Evolutionary conservation across 345 rosid genomes (phyloP).

Genomic region (Alliaria petiolata): DNA sequence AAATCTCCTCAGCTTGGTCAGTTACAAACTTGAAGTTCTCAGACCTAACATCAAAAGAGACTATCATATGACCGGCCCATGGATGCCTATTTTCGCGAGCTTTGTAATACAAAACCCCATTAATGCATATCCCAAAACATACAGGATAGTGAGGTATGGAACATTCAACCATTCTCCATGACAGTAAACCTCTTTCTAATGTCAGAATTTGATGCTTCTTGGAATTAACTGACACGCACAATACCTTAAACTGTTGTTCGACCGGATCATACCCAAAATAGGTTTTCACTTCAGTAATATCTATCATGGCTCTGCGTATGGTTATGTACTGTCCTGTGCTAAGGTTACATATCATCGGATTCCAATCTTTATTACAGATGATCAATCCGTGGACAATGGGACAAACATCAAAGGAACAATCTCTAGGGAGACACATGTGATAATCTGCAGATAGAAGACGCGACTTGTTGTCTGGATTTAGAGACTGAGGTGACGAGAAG

Average conservation of each 20-base stretch:
- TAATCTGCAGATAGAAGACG: background rate
- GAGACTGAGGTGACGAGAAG: background rate
- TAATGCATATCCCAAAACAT: background rate
- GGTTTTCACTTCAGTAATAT: background rate
- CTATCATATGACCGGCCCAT: background rate
- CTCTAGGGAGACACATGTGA: background rate
- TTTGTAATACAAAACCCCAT: background rate
- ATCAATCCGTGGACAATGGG: background rate
- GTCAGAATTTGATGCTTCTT: background rate
- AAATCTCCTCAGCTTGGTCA: background rate
- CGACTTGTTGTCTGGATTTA: background rate
- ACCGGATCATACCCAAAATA: background rate
- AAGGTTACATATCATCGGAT: background rate
- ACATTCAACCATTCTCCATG: background rate
- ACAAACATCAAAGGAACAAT: background rate
- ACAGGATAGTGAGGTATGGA: background rate
- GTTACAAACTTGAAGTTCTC: background rate
- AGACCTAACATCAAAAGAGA: background rate
- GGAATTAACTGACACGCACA: background rate
- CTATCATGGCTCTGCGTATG: background rate
- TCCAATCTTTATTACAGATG: background rate
- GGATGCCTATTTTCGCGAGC: background rate
- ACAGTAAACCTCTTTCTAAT: background rate
- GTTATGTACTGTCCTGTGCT: background rate
- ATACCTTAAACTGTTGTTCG: background rate